phyloP scores from a whole-genome alignment of 768 basidiomycete genomes.

The Mycena indigotica region DNA sequence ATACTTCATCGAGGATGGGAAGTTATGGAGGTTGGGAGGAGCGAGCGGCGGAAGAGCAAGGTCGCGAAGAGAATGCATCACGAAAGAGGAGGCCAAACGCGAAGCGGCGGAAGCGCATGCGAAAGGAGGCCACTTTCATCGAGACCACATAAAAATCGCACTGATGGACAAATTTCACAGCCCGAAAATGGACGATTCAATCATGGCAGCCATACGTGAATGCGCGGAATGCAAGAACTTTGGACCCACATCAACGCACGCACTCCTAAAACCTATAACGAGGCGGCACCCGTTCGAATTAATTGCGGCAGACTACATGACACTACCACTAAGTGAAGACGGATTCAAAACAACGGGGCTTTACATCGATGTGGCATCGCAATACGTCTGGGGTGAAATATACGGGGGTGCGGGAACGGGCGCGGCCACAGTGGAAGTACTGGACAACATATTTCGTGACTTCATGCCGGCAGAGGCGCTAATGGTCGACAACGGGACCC shows the following conservation, averaged over 20 bases:
- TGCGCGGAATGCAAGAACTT: not conserved
- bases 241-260: not conserved
- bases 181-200: conserved; percentile 3
- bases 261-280: not conserved
- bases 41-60: not conserved
- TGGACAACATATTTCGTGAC: conserved; percentile 4
- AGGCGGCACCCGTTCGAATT: not conserved
- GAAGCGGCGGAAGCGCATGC: not conserved
- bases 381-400: not conserved
- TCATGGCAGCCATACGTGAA: conserved; percentile 6
- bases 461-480: conserved; percentile 23
- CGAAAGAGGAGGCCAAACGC: not conserved
- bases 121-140: not conserved
- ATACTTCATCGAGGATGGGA: conserved; percentile 16
- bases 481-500: conserved; percentile 33
- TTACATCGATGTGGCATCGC: conserved; percentile 2
- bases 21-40: conserved; percentile 18
- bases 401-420: not conserved
- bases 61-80: conserved; percentile 10
- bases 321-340: not conserved
- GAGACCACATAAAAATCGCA: not conserved
- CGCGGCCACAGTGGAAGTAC: not conserved
- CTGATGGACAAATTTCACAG: conserved; percentile 5
- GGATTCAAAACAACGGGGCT: conserved; percentile 3
- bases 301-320: not conserved